Evolutionary conservation across 2,329 filamentous ascomycete genomes (phyloP).

Genomic region (Atkinsonella hypoxylon): DNA sequence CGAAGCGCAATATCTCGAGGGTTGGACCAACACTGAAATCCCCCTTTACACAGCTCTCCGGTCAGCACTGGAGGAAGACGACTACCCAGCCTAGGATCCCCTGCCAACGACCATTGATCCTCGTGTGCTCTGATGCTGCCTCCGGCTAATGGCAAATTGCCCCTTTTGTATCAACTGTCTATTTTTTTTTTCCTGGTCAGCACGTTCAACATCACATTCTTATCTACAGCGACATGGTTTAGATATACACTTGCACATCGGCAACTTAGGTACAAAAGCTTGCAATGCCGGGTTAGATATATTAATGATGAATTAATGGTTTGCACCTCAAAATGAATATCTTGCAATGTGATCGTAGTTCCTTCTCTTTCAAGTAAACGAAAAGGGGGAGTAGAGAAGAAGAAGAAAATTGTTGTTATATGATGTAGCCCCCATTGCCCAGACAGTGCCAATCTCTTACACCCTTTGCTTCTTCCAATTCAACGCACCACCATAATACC

Average conservation of each 20-base stretch:
- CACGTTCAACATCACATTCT: too few species aligned
- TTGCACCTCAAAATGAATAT: neutral
- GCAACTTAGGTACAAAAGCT: neutral
- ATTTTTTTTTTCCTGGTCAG: too few species aligned
- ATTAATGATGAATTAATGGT: neutral
- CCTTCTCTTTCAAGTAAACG: neutral
- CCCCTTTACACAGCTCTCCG: too few species aligned
- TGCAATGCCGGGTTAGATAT: neutral
- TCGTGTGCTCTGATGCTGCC: too few species aligned
- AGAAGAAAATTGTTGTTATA: conserved; percentile 12
- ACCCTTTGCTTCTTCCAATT: conserved; percentile 75
- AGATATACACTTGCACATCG: too few species aligned
- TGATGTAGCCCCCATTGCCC: conserved; percentile 53
- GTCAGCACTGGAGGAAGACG: too few species aligned
- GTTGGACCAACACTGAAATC: too few species aligned
- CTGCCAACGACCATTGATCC: too few species aligned
- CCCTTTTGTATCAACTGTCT: too few species aligned
- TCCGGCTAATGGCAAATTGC: too few species aligned
- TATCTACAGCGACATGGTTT: neutral
- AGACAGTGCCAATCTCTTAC: conserved; percentile 69
- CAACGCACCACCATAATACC: conserved; percentile 94
- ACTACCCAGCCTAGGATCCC: too few species aligned
- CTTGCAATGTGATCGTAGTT: neutral
- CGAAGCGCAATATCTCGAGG: too few species aligned
- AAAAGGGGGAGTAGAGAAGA: neutral